phyloP scores from a whole-genome alignment of 208 protist genomes.

The Herpetomonas tarakana region DNA sequence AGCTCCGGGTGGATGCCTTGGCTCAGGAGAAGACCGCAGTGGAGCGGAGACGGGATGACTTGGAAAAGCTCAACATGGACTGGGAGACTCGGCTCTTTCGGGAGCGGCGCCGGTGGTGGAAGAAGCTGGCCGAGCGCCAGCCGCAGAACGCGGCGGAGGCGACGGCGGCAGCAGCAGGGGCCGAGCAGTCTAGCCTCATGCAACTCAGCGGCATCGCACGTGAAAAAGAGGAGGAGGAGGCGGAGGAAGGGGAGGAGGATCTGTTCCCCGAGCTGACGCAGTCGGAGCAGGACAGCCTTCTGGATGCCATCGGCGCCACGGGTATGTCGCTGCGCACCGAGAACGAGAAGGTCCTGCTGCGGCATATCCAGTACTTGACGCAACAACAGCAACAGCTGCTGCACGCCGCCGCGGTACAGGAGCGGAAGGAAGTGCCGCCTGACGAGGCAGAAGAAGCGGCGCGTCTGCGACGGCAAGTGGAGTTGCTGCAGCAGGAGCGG shows the following conservation, averaged over 20 bases:
- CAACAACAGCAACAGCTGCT: slow-evolving; percentile 11
- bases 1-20: background rate
- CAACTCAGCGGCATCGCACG: background rate
- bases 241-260: background rate
- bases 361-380: background rate
- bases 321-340: background rate
- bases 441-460: background rate
- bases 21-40: background rate
- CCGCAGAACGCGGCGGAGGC: background rate
- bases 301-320: background rate
- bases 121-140: background rate
- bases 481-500: slow-evolving; percentile 8
- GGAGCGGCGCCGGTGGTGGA: background rate
- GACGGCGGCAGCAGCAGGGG: no score
- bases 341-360: background rate
- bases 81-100: background rate
- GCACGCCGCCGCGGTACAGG: slow-evolving; percentile 4
- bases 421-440: background rate
- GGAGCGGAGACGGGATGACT: background rate
- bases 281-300: background rate
- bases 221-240: background rate
- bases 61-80: background rate
- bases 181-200: background rate
- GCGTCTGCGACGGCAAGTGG: slow-evolving; percentile 1
- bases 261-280: background rate